phyloP scores from a whole-genome alignment of 345 rosid species.

The Linum usitatissimum region DNA sequence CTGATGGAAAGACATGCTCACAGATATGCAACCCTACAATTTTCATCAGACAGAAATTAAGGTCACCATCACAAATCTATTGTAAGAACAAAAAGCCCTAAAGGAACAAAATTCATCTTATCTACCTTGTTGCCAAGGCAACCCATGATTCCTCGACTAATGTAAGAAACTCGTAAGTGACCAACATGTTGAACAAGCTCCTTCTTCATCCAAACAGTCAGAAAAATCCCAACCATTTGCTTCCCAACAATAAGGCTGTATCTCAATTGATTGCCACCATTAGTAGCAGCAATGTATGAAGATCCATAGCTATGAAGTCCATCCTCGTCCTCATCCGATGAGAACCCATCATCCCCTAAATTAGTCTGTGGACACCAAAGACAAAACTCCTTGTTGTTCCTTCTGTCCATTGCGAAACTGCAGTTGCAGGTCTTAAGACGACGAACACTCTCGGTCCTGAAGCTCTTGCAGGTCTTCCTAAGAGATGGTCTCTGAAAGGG shows the following conservation, averaged over 20 bases:
- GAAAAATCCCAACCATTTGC: constrained; percentile 96
- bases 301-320: constrained; percentile 25
- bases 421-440: constrained; percentile 85
- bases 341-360: constrained; percentile 34
- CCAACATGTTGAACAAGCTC: constrained; percentile 69
- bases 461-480: constrained; percentile 61
- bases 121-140: constrained; percentile 98
- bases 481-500: constrained; percentile 78
- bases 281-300: constrained; percentile 21
- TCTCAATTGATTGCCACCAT: constrained; percentile 32
- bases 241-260: constrained; percentile 72
- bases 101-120: constrained; percentile 9
- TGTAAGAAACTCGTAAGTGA: constrained; percentile 61
- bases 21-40: constrained; percentile 85
- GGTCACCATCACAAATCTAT: neutral
- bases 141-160: constrained; percentile 84
- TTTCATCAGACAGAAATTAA: neutral
- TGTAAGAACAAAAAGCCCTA: neutral
- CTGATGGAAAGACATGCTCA: constrained; percentile 71
- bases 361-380: constrained; percentile 49
- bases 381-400: constrained; percentile 55
- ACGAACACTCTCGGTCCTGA: constrained; percentile 60
- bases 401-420: constrained; percentile 40
- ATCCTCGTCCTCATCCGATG: constrained; percentile 66
- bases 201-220: constrained; percentile 75